Evolutionary conservation across 2,329 filamentous ascomycete species (phyloP), one percentile per base, ranked within the genome.

Genomic region (Acrodontium crateriforme): DNA sequence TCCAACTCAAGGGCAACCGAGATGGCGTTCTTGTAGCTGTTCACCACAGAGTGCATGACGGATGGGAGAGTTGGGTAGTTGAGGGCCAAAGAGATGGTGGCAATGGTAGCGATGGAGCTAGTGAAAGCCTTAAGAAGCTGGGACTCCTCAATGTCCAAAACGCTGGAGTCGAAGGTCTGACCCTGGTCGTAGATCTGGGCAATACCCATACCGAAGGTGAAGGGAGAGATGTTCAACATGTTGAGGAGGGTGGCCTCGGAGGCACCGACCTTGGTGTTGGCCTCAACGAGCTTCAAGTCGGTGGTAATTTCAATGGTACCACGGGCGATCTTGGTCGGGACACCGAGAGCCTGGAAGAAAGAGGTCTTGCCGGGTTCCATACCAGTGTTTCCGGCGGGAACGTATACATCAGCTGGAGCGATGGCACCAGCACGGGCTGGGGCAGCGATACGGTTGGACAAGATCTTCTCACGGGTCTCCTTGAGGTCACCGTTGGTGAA

Each of bases 311-410:
- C 89, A 68, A 98, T 98, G 68, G 89, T 98, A 91, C 89, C 91
- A 92, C 89, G 89, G 60, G 89, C 89, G 69, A 98, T 98, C 84
- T 98, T 98, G 75, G 89, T 98, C 59, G 89, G 89, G 60, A 98
- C 84, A 83, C 87, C 87, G 66, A 98, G 89, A 55, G 89, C 89
- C 78, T 98, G 89, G 85, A 98, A 98, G 84, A 98, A 98, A 60
- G 89, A 95, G 57, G 89, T 98, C 81, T 98, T 98, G 65, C 91
- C 91, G 60, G 89, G 91, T 67, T 98, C 89, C 89, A 98, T 98
- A 69, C 89, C 89, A 55, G 89, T 98, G 80, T 98, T 98, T 66
- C 89, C 89, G 50, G 85, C 89, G 47, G 89, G 89, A 48, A 98
- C 62, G 70, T 67, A 98, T 60, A 98, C 89, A 63, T 98, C 91